phyloP scores from a whole-genome alignment of 129 eudicot species.

The Gnaphalium uliginosum region DNA sequence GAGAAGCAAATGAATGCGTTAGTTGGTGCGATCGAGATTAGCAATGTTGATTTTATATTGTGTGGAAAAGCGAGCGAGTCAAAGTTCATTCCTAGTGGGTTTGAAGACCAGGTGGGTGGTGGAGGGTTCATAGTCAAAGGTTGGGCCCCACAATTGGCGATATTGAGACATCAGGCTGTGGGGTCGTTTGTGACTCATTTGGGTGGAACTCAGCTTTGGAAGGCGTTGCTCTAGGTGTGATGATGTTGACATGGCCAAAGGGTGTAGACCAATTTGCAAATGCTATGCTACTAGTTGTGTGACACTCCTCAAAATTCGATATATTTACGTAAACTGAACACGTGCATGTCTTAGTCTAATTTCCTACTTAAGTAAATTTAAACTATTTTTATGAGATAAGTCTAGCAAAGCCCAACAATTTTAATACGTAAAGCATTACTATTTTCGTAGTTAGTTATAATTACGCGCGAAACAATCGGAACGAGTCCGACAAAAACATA shows the following conservation, averaged over 20 bases:
- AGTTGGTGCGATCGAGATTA: slow-evolving; percentile 12
- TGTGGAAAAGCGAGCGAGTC: not conserved
- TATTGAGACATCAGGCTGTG: slow-evolving; percentile 39
- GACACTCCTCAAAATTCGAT: too few relatives aligned
- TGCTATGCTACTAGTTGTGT: slow-evolving; percentile 50
- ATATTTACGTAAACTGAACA: too few relatives aligned
- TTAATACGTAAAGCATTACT: too few relatives aligned
- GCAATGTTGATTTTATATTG: slow-evolving; percentile 1
- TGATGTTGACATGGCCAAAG: slow-evolving; percentile 73
- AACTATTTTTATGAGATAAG: too few relatives aligned
- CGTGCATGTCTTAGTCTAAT: too few relatives aligned
- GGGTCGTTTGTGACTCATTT: slow-evolving; percentile 61
- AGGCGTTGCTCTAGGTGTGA: slow-evolving; percentile 49
- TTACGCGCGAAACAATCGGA: too few relatives aligned
- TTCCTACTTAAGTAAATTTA: too few relatives aligned
- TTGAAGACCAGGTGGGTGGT: slow-evolving; percentile 38
- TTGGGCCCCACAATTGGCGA: slow-evolving; percentile 62
- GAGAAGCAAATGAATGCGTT: slow-evolving; percentile 22
- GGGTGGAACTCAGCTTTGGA: slow-evolving; percentile 69
- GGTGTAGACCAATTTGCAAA: slow-evolving; percentile 64
- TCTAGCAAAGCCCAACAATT: too few relatives aligned
- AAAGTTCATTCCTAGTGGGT: slow-evolving; percentile 32
- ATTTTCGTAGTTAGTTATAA: too few relatives aligned
- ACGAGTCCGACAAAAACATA: too few relatives aligned
- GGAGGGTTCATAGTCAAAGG: slow-evolving; percentile 48